Evolutionary conservation across 2,329 filamentous ascomycete species (phyloP), one percentile per base, ranked within the genome.

Genomic region (Epichloe coenophiala): DNA sequence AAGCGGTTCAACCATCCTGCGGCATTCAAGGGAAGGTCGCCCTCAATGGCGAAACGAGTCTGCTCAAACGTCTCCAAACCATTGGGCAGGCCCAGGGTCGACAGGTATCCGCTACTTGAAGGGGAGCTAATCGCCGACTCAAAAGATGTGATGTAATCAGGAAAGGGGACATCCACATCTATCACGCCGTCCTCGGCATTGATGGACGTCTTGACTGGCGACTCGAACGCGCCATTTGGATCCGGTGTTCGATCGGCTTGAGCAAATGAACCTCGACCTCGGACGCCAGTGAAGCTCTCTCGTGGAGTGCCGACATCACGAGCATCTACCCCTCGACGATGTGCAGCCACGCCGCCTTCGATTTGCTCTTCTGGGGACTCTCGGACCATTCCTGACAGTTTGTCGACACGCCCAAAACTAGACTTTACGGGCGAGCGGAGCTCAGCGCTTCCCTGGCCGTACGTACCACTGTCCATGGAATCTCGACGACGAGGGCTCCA

Each of bases 161-260:
- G 83, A 49, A 88, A 80, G 0, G 83, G 78, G 11, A 89, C 80
- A 56, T 89, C 84, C 1, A 89, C 84, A 47, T 88, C 84, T 49
- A 88, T 86, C 4, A 87, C 75, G 1, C 84, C 84, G 59, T 88
- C 84, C 44, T 83, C 78, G 6, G 78, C 73, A 55, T 86, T 86
- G 56, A 87, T 81, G 0, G 82, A 83, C 1, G 84, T 80, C 64
- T 86, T 86, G 35, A 87, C 74, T 0, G 80, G 78, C 1, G 81
- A 82, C 50, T 84, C 81, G 54, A 81, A 81, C 2, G 77, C 76
- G 4, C 77, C 75, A 9, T 70, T 70, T 0, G 77, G 78, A 53
- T 81, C 74, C 1, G 76, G 72, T 7, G 72, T 72, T 41, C 78
- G 58, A 23, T 69, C 65, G 8, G 56, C 58, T 40, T 62, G 63